These are phyloP conservation scores for Rutidosis leptorrhynchoides DNA, from an alignment of 129 eudicot genomes.

Conservation along the genomic window DNA sequence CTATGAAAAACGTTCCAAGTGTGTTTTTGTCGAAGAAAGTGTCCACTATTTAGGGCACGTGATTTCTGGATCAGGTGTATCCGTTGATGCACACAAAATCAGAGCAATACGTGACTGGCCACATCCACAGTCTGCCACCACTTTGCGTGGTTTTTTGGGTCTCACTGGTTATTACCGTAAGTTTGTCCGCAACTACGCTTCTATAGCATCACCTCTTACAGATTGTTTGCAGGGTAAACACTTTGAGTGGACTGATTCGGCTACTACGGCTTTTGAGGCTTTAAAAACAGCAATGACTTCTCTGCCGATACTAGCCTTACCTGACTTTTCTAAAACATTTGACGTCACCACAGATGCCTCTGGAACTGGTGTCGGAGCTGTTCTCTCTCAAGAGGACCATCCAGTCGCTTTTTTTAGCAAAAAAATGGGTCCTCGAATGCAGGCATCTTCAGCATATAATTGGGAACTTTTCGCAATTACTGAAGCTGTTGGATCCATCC, in stretches of 20 bases:
- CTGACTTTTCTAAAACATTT: neutral
- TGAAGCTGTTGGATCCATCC: neutral
- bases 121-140: neutral
- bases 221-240: neutral
- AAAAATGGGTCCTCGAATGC: constrained; percentile 1
- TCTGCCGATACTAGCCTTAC: neutral
- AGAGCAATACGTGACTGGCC: neutral
- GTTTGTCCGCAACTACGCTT: neutral
- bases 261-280: neutral
- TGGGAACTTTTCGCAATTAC: neutral
- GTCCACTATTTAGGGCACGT: constrained; percentile 8
- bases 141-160: neutral
- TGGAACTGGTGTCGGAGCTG: neutral
- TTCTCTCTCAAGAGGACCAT: neutral
- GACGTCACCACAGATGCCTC: neutral
- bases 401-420: constrained; percentile 6
- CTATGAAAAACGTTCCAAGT: neutral
- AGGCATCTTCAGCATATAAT: neutral
- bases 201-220: neutral
- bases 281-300: neutral
- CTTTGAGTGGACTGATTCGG: neutral
- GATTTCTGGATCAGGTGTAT: neutral
- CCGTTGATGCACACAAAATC: neutral
- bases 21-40: neutral
- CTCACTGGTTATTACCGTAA: neutral